These are phyloP conservation scores for Fermentozyma sake DNA, from an alignment of 1,139 yeast genomes.

Conservation along the genomic window DNA sequence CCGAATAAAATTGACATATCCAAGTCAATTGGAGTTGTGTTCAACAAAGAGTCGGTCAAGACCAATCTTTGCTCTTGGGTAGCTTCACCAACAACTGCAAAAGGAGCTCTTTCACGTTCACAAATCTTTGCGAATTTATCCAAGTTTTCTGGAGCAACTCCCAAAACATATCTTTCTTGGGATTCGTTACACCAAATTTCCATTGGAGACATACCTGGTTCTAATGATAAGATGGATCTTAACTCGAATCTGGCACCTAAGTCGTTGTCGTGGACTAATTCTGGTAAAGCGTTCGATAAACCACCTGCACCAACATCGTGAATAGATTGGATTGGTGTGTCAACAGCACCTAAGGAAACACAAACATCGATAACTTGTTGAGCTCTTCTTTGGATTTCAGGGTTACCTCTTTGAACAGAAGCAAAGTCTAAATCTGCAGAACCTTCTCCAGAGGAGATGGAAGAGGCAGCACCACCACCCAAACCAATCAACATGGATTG, in stretches of 20 bases:
- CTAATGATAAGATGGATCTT: conserved; percentile 84
- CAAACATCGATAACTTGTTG: conserved; percentile 97
- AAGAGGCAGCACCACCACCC: conserved; percentile 99
- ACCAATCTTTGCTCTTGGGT: conserved; percentile 80
- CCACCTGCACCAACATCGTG: conserved; percentile 99
- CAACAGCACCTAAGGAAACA: conserved; percentile 67
- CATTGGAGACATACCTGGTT: conserved; percentile 99
- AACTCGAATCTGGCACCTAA: conserved; percentile 92
- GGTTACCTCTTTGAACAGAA: conserved; percentile 98
- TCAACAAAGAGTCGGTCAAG: conserved; percentile 72
- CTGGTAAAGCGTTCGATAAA: conserved; percentile 93
- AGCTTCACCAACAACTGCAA: conserved; percentile 93
- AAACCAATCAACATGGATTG: conserved; percentile 98
- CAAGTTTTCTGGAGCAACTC: conserved; percentile 79
- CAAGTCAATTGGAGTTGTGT: conserved; percentile 85
- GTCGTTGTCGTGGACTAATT: conserved; percentile 93
- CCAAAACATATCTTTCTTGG: conserved; percentile 95
- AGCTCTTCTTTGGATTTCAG: conserved; percentile 98
- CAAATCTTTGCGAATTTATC: conserved; percentile 73
- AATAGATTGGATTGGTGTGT: conserved; percentile 87
- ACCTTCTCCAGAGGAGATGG: conserved; percentile 92
- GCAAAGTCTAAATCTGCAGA: conserved; percentile 96
- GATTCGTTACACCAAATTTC: conserved; percentile 99
- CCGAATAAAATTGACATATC: conserved; percentile 97
- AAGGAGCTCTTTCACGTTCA: conserved; percentile 94